Evolutionary conservation across 2,329 filamentous ascomycete species (phyloP), one percentile per base, ranked within the genome.

Genomic region (Amylocarpus encephaloides): DNA sequence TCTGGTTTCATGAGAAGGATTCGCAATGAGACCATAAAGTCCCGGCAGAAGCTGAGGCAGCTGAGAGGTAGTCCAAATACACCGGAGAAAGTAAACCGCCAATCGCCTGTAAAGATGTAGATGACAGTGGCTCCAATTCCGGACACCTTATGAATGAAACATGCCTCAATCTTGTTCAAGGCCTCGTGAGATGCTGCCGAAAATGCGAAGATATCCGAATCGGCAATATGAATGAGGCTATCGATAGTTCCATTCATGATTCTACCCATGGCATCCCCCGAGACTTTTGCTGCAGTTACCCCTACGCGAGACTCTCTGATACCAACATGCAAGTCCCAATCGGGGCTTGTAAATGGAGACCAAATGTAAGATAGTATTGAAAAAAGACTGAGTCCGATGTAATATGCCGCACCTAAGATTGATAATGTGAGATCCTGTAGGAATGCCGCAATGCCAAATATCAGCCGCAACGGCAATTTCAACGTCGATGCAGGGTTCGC

Each of bases 381-480:
- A n/a, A 58, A n/a, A 2, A 62, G 29, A 18, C 49, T 39, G 29
- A 64, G 35, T 2, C 64, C 3, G 35, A 51, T 58, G 38, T 60
- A 77, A 2, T 70, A 79, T 1, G 72, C 65, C 3, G 76, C 71
- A 2, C 85, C 86, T 16, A 81, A 71, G 30, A 80, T 62, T 35
- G 87, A 77, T n/a, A 93, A 75, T 2, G 77, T 76, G 4, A 80
- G 70, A 64, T 97, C 92, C 54, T 95, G 85, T 29, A 90, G 67
- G 40, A 95, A 75, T 61, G 90, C 90, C n/a, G 86, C 86, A 36
- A 83, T 66, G 48, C 82, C 79, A 39, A 91, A 87, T 9, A 90
- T 65, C 36, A 90, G 75, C 43, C 82, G 81, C 18, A 95, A 71
- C 3, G 92, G 82, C 12, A 89, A 78, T 65, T 80, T 82, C 54